A percentile compares a stretch with the other conserved stretches of the same genome.
These are phyloP conservation scores for Suillus cothurnatus DNA, from an alignment of 768 basidiomycete genomes.

Conservation along the genomic window DNA sequence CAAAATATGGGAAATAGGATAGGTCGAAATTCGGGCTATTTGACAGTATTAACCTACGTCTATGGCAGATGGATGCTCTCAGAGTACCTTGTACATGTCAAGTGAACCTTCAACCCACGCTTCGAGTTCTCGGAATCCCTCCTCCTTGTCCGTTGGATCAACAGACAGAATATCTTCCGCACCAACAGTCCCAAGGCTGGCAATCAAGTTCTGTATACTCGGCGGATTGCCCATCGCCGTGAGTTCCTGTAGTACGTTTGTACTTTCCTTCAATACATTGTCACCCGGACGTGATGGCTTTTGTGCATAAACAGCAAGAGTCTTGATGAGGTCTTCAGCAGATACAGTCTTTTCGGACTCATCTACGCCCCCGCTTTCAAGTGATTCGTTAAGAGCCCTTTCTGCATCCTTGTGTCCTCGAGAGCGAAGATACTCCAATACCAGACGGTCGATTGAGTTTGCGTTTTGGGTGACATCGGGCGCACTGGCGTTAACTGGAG, in stretches of 20 bases:
- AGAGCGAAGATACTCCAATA: slow-evolving; percentile 51
- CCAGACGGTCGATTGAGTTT: slow-evolving; percentile 40
- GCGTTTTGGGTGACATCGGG: slow-evolving; percentile 26
- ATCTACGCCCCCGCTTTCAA: slow-evolving; percentile 35
- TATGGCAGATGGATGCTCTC: not conserved
- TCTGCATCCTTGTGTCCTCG: slow-evolving; percentile 50
- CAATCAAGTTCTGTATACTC: slow-evolving; percentile 74
- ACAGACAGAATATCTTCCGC: slow-evolving; percentile 80
- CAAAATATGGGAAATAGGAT: slow-evolving; percentile 96
- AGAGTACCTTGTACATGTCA: slow-evolving; percentile 84
- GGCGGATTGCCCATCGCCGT: slow-evolving; percentile 68
- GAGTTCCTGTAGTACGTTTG: slow-evolving; percentile 67
- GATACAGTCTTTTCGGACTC: slow-evolving; percentile 42
- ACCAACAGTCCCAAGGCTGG: slow-evolving; percentile 76
- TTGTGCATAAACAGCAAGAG: slow-evolving; percentile 66
- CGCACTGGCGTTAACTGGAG: slow-evolving; percentile 29
- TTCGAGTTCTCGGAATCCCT: slow-evolving; percentile 84
- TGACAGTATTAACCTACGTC: slow-evolving; percentile 14
- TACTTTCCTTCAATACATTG: slow-evolving; percentile 68
- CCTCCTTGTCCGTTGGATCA: slow-evolving; percentile 84
- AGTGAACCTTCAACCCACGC: slow-evolving; percentile 89
- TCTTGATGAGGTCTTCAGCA: slow-evolving; percentile 56
- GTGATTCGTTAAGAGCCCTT: slow-evolving; percentile 41
- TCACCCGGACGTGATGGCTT: slow-evolving; percentile 68
- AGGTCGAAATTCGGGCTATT: slow-evolving; percentile 89